A percentile compares a stretch with the other conserved stretches of the same genome.
Evolutionary conservation across 2,329 filamentous ascomycete species (phyloP).

Genomic region (Aotearoamyces nothofagi): DNA sequence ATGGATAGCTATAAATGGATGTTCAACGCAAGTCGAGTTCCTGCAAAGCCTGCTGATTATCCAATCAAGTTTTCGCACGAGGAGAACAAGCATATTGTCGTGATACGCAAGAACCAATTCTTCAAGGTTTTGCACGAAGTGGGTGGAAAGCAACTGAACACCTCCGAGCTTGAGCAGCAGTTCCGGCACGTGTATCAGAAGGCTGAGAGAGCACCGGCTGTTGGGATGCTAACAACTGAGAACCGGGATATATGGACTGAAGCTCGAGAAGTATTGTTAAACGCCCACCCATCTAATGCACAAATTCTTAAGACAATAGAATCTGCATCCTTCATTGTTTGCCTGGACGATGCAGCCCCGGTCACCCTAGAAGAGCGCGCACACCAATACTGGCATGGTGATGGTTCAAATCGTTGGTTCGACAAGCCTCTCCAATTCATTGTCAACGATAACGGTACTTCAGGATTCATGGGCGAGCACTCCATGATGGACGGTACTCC

Average conservation of each 20-base stretch:
- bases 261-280: conserved; percentile 60
- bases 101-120: conserved; percentile 90
- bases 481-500: conserved; percentile 99
- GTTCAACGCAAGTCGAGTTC: conserved; percentile 88
- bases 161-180: conserved; percentile 77
- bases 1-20: conserved; percentile 99
- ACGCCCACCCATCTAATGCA: conserved; percentile 65
- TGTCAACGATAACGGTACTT: conserved; percentile 92
- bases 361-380: conserved; percentile 92
- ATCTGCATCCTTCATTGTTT: conserved; percentile 79
- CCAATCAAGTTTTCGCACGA: conserved; percentile 63
- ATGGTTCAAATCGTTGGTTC: conserved; percentile 90
- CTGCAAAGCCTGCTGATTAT: conserved; percentile 68
- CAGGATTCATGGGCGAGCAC: conserved; percentile 96
- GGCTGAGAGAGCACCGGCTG: conserved; percentile 55
- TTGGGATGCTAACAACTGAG: conserved; percentile 77
- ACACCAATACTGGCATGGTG: conserved; percentile 95
- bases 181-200: conserved; percentile 74
- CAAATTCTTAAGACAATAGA: conserved; percentile 69
- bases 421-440: conserved; percentile 99
- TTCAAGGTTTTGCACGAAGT: conserved; percentile 81
- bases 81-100: conserved; percentile 77
- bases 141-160: conserved; percentile 72
- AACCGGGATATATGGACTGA: conserved; percentile 91
- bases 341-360: conserved; percentile 80